A percentile compares a stretch with the other conserved stretches of the same genome.
phyloP scores from a whole-genome alignment of 2,329 filamentous ascomycete species.

The Penicillium sp. region DNA sequence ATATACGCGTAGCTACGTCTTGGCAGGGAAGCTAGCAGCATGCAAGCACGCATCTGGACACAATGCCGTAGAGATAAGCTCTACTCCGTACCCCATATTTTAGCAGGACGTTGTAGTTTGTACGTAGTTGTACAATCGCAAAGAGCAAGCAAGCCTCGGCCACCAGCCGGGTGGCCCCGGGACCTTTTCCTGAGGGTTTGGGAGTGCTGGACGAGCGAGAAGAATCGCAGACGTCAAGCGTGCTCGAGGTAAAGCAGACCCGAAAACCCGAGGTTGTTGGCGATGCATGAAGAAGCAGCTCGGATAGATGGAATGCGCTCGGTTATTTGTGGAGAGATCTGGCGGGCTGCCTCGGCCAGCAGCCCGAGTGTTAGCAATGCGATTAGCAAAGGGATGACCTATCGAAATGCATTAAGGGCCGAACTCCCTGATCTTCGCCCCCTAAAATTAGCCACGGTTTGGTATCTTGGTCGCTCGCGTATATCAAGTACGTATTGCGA shows the following conservation, averaged over 20 bases:
- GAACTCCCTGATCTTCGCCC: neutral
- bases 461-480: neutral
- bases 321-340: constrained; percentile 9
- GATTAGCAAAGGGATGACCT: constrained; percentile 6
- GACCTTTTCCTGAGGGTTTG: neutral
- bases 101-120: too few species aligned
- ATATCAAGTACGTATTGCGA: neutral
- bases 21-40: too few species aligned
- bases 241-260: neutral
- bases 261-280: constrained; percentile 6
- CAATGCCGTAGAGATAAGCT: too few species aligned
- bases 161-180: neutral
- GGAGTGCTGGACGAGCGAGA: neutral
- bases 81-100: too few species aligned
- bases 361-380: constrained; percentile 9
- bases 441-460: neutral
- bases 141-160: neutral
- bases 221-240: neutral
- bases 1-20: too few species aligned
- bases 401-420: neutral
- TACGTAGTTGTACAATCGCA: too few species aligned
- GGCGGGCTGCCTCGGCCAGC: constrained; percentile 5
- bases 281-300: neutral
- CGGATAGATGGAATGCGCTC: constrained; percentile 1
- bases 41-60: too few species aligned